These are phyloP conservation scores for Nicotiana noctiflora DNA, from an alignment of 257 asterid genomes.

Conservation along the genomic window DNA sequence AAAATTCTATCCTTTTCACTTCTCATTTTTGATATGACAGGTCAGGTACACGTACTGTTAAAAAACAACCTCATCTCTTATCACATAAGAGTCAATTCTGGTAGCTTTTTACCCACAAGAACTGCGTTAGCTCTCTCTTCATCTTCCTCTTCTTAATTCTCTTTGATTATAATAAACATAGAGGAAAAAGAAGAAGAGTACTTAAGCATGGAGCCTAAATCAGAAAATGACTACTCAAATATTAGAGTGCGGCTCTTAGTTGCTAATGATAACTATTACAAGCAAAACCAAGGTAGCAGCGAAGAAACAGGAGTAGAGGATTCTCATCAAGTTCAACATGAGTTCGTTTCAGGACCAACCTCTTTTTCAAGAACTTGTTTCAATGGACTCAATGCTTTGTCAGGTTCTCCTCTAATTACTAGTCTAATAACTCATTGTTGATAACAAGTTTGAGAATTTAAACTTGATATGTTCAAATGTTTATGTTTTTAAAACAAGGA, in stretches of 20 bases:
- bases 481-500: too few species aligned
- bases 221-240: slow-evolving; percentile 10
- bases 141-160: neutral
- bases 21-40: neutral
- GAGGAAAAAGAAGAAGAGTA: neutral
- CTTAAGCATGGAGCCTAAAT: slow-evolving; percentile 19
- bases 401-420: slow-evolving; percentile 27
- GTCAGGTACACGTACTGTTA: neutral
- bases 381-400: slow-evolving; percentile 75
- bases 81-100: neutral
- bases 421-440: too few species aligned
- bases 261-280: neutral
- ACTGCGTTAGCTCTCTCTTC: too few species aligned
- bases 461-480: too few species aligned
- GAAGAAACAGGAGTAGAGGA: too few species aligned
- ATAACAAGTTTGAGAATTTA: too few species aligned
- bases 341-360: slow-evolving; percentile 18
- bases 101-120: neutral
- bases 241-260: slow-evolving; percentile 21
- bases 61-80: neutral
- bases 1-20: neutral
- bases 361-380: slow-evolving; percentile 81
- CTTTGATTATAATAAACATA: neutral
- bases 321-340: too few species aligned
- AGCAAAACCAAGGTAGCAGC: too few species aligned